Conservation (phyloP, 2,329 filamentous ascomycete genomes). For the Ambrosiella xylebori region DNA sequence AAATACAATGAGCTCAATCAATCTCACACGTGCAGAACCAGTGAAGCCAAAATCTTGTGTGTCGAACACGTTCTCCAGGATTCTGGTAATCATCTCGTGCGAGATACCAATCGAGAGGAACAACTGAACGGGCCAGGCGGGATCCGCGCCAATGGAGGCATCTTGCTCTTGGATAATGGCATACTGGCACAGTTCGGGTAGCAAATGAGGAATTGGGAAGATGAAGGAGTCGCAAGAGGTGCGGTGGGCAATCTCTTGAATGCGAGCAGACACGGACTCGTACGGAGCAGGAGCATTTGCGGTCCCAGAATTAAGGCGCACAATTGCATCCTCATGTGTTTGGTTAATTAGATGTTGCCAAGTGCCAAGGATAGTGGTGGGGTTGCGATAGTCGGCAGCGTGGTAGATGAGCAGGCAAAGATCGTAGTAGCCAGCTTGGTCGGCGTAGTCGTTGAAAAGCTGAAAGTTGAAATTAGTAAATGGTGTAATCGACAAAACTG, state of each 20-base stretch:
- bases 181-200: constrained; percentile 47
- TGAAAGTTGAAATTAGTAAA: constrained; percentile 22
- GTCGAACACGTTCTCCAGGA: constrained; percentile 40
- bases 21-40: constrained; percentile 28
- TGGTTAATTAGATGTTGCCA: constrained; percentile 71
- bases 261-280: constrained; percentile 48
- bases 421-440: constrained; percentile 84
- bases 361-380: constrained; percentile 64
- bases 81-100: constrained; percentile 36
- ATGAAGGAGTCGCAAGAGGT: constrained; percentile 48
- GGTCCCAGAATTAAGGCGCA: constrained; percentile 17
- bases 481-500: neutral
- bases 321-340: constrained; percentile 41
- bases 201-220: constrained; percentile 43
- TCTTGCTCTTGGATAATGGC: constrained; percentile 42
- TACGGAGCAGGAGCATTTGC: constrained; percentile 39
- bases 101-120: constrained; percentile 40
- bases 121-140: constrained; percentile 38
- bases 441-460: constrained; percentile 87
- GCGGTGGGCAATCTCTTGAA: constrained; percentile 47
- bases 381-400: constrained; percentile 75
- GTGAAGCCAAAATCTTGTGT: constrained; percentile 42
- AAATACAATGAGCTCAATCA: constrained; percentile 38
- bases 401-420: constrained; percentile 86
- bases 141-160: constrained; percentile 36